Evolutionary conservation across 2,329 filamentous ascomycete genomes (phyloP).

Genomic region (Xylaria sp.): DNA sequence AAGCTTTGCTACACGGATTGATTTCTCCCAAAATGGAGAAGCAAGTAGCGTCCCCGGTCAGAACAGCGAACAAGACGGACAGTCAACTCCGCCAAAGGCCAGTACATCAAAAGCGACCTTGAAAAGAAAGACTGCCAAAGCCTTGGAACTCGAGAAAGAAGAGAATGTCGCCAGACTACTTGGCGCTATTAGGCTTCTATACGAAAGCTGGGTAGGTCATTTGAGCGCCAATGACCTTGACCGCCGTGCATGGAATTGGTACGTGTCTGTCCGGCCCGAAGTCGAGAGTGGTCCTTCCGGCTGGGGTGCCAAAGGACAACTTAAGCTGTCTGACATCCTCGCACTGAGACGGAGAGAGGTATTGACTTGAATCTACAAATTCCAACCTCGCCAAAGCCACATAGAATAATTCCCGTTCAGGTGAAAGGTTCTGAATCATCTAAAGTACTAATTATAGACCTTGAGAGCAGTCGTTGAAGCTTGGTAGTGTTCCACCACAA

Average conservation of each 20-base stretch:
- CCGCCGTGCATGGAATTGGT: slow-evolving; percentile 82
- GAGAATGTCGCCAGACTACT: slow-evolving; percentile 76
- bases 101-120: slow-evolving; percentile 39
- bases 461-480: background rate
- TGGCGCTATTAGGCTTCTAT: slow-evolving; percentile 76
- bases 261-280: slow-evolving; percentile 78
- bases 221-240: slow-evolving; percentile 75
- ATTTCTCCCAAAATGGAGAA: slow-evolving; percentile 28
- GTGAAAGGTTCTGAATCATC: background rate
- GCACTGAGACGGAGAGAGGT: slow-evolving; percentile 59
- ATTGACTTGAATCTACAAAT: slow-evolving; percentile 7
- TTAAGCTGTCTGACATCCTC: slow-evolving; percentile 74
- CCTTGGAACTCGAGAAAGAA: slow-evolving; percentile 69
- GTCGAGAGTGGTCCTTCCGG: slow-evolving; percentile 78
- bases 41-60: slow-evolving; percentile 16
- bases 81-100: slow-evolving; percentile 31
- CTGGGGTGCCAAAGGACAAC: slow-evolving; percentile 82
- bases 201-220: slow-evolving; percentile 76
- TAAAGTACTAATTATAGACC: background rate
- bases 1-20: slow-evolving; percentile 64
- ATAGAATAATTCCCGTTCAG: background rate
- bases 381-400: background rate
- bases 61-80: background rate
- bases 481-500: background rate
- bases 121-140: slow-evolving; percentile 65